A percentile compares a stretch with the other conserved stretches of the same genome.
Conservation (phyloP, 148 eudicot species). For the Silene uniflora region DNA sequence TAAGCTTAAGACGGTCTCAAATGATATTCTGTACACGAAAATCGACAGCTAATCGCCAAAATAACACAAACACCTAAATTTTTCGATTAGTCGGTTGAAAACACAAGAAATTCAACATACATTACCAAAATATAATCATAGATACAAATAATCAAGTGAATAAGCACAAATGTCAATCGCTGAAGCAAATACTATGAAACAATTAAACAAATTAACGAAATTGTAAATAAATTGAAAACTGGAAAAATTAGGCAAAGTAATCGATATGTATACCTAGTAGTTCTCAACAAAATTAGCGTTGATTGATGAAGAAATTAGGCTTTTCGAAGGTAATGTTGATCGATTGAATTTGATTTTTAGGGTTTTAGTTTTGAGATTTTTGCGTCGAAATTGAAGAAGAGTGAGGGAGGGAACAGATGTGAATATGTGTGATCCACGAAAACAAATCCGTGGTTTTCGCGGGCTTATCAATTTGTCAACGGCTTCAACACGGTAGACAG, state of each 20-base stretch:
- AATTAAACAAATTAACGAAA: neutral
- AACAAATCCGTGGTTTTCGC: slow-evolving; percentile 12
- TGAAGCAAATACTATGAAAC: neutral
- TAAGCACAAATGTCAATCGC: neutral
- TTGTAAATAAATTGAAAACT: neutral
- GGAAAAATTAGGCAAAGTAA: neutral
- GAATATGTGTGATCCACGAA: neutral
- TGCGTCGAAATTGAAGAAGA: neutral
- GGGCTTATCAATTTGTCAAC: neutral
- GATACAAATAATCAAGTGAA: neutral
- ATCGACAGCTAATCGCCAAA: no score
- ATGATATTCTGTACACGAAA: no score
- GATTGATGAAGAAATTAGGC: neutral
- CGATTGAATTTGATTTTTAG: neutral
- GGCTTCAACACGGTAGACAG: neutral
- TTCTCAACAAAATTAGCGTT: neutral
- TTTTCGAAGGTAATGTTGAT: neutral
- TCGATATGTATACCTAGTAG: neutral
- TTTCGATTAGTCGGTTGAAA: neutral
- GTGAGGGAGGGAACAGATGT: neutral
- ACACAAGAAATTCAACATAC: neutral
- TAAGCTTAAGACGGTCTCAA: no score
- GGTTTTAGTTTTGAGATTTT: neutral
- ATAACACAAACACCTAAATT: neutral
- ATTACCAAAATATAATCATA: neutral